A percentile compares a stretch with the other conserved stretches of the same genome.
Conservation (phyloP, 371 early-diverging fungal species). For the Choanephora cucurbitarum region DNA sequence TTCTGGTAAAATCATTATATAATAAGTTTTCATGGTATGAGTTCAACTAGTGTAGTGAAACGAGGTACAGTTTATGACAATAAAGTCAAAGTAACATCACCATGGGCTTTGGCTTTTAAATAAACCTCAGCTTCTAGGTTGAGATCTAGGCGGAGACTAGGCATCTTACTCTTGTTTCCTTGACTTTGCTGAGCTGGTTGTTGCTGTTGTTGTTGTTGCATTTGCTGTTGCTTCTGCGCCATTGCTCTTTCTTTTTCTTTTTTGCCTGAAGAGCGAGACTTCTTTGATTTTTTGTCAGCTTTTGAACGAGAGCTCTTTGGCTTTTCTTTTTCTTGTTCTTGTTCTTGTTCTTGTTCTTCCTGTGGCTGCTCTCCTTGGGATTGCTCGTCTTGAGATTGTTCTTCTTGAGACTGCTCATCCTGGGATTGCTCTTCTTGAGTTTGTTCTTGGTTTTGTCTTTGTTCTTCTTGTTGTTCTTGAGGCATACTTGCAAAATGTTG, state of each 20-base stretch:
- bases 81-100: constrained; percentile 30
- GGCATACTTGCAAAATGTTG: neutral
- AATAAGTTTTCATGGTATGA: too few species aligned
- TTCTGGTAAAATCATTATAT: too few species aligned
- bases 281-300: neutral
- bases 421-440: neutral
- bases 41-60: neutral
- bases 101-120: constrained; percentile 26
- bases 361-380: neutral
- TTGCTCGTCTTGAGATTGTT: neutral
- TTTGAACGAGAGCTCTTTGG: neutral
- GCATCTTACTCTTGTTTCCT: constrained; percentile 16
- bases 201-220: constrained; percentile 9
- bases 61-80: constrained; percentile 10
- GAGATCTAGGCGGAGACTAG: constrained; percentile 23
- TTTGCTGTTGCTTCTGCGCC: constrained; percentile 2
- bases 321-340: neutral
- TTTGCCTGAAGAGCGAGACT: neutral
- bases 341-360: neutral
- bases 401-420: neutral
- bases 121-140: constrained; percentile 27
- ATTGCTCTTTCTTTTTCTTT: neutral
- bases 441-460: neutral
- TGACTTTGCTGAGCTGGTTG: constrained; percentile 2
- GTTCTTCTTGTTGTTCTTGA: neutral